A percentile compares a stretch with the other conserved stretches of the same genome.
Evolutionary conservation across 1,284 basidiomycete species (phyloP).

Genomic region (Exobasidium rhododendri): DNA sequence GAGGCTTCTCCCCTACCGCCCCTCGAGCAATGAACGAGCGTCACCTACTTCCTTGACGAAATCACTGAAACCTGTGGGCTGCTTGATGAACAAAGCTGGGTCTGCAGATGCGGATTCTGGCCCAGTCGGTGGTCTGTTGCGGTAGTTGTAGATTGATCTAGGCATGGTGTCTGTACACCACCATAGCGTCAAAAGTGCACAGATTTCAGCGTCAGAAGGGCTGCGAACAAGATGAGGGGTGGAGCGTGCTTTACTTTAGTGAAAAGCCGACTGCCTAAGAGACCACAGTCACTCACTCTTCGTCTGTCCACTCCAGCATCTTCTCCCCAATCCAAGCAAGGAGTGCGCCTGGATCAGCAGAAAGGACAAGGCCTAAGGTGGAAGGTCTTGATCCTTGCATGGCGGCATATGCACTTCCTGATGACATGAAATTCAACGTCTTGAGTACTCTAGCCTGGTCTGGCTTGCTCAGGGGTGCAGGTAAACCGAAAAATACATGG

Average conservation of each 20-base stretch:
- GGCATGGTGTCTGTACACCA: constrained; percentile 57
- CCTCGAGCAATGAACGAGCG: too few relatives aligned
- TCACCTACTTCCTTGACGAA: constrained; percentile 49
- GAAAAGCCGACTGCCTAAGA: too few relatives aligned
- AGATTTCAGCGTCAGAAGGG: constrained; percentile 32
- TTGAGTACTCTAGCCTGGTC: constrained; percentile 29
- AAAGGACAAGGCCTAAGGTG: constrained; percentile 56
- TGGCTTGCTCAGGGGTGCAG: constrained; percentile 31
- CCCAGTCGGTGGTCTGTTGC: constrained; percentile 46
- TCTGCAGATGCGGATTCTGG: constrained; percentile 15
- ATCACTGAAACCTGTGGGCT: constrained; percentile 56
- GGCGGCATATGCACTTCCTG: constrained; percentile 39
- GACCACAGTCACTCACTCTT: constrained; percentile 35
- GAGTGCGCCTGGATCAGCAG: constrained; percentile 54
- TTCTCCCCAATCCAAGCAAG: constrained; percentile 59
- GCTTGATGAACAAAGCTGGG: constrained; percentile 42
- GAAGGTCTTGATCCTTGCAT: constrained; percentile 55
- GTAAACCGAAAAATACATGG: constrained; percentile 17
- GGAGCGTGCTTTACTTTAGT: too few relatives aligned
- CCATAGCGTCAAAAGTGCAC: constrained; percentile 56
- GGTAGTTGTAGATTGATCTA: constrained; percentile 57
- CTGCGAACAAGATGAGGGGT: not conserved
- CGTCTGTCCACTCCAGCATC: constrained; percentile 56
- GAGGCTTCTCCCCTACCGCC: too few relatives aligned
- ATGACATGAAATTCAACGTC: constrained; percentile 29